Base-by-base conservation (phyloP, 768 basidiomycete species). In the Tubosaeta sp. region DNA sequence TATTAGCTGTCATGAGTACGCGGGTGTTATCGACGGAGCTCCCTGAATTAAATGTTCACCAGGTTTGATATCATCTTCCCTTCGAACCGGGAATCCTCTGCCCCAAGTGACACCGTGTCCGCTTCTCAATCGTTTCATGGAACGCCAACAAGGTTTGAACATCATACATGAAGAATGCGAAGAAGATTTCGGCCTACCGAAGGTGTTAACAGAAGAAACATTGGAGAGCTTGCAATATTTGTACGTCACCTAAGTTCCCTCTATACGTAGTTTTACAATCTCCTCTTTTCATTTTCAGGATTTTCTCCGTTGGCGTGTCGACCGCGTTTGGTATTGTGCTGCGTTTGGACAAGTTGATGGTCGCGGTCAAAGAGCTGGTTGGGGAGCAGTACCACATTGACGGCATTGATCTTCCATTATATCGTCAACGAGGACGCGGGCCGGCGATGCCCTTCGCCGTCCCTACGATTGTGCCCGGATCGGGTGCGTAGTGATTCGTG, bases 101-200 rank as follows among this genome's bases (percentile, higher is more conserved):
- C 91, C 91, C 0, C 91, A 94, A 62, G 88, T 94, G 49, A 93
- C 91, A 3, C 91, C 92, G 0, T 87, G 85, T 59, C 91, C 83
- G 3, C 71, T 79, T 9, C 63, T 79, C 5, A 68, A 76, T 48
- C 73, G 78, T 1, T 80, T 77, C 51, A 66, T 76, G 65, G 64
- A 71, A 29, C 64, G 71, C 48, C 74, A 74, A 46, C 78, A 86
- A 49, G 84, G 86, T 4, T 61, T 87, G 49, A 79, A 87, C 50
- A 76, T 91, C 17, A 79, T 89, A 13, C 78, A 84, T 31, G 78
- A 83, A 54, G 85, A 87, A 35, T 77, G 80, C 0, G 88, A 89
- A 57, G 85, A 86, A 39, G 84, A 87, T 58, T 86, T 83, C 61
- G 88, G 87, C 1, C 72, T 92, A 0, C 89, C 90, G 0, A 71